These are phyloP conservation scores for Hypoxylon sp. DNA, from an alignment of 2,329 filamentous ascomycete species.

Conservation along the genomic window DNA sequence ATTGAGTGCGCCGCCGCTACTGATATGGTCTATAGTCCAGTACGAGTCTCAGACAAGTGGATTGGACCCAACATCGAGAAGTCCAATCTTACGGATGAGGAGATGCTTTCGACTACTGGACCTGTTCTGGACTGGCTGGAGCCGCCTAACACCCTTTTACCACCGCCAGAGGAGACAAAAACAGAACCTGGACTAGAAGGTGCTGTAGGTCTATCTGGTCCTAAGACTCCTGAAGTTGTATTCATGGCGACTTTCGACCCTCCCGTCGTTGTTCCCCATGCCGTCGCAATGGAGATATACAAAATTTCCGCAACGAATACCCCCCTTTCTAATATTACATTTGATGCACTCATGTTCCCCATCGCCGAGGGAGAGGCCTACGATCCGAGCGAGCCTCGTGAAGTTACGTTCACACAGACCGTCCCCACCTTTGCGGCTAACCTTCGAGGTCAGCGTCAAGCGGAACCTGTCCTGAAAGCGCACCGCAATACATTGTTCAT, in stretches of 20 bases:
- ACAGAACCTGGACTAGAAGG: slow-evolving; percentile 66
- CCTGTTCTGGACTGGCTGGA: slow-evolving; percentile 78
- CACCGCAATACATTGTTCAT: slow-evolving; percentile 75
- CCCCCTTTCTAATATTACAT: slow-evolving; percentile 61
- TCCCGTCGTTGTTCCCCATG: slow-evolving; percentile 76
- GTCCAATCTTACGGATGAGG: slow-evolving; percentile 60
- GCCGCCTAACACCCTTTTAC: slow-evolving; percentile 73
- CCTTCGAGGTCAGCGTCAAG: slow-evolving; percentile 45
- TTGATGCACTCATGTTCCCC: slow-evolving; percentile 71
- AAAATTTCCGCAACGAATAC: slow-evolving; percentile 65
- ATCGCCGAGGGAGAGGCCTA: slow-evolving; percentile 62
- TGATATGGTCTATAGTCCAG: slow-evolving; percentile 64
- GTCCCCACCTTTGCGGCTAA: slow-evolving; percentile 58
- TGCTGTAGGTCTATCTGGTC: slow-evolving; percentile 56
- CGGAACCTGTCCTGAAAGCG: slow-evolving; percentile 50
- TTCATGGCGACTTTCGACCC: slow-evolving; percentile 83
- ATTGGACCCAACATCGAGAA: slow-evolving; percentile 77
- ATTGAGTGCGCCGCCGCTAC: slow-evolving; percentile 70
- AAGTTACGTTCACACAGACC: slow-evolving; percentile 63
- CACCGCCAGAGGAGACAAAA: slow-evolving; percentile 60
- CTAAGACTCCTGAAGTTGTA: slow-evolving; percentile 76
- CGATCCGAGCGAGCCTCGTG: slow-evolving; percentile 70
- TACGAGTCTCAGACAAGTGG: slow-evolving; percentile 81
- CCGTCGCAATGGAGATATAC: slow-evolving; percentile 73
- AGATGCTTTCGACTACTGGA: slow-evolving; percentile 55